Evolutionary conservation across 1,139 yeast species (phyloP).

Genomic region (Wickerhamiella infanticola): DNA sequence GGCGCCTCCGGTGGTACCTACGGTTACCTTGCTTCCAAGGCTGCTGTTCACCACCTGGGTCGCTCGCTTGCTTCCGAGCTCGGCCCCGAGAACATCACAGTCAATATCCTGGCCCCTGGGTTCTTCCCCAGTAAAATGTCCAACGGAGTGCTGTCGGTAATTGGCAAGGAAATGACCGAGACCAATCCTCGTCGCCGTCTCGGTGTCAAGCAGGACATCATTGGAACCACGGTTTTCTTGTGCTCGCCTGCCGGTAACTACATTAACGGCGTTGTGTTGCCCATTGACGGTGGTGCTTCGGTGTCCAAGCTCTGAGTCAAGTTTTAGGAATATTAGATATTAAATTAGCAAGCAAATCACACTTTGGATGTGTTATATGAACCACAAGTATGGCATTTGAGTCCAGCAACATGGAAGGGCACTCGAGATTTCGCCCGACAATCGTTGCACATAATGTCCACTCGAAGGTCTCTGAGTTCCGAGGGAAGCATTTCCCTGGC

Average conservation of each 20-base stretch:
- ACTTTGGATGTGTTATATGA: conserved; percentile 52
- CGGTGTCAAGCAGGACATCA: conserved; percentile 48
- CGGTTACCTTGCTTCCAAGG: conserved; percentile 63
- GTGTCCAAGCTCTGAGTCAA: conserved; percentile 13
- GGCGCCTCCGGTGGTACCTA: conserved; percentile 46
- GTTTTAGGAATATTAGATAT: background rate
- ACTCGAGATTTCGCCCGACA: conserved; percentile 73
- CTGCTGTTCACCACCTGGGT: conserved; percentile 60
- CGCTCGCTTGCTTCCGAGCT: conserved; percentile 67
- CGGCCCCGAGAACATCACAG: conserved; percentile 72
- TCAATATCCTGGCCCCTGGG: conserved; percentile 66
- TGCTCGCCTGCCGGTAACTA: conserved; percentile 44
- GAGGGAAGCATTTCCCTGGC: conserved; percentile 60
- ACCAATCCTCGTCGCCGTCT: conserved; percentile 49
- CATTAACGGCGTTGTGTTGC: conserved; percentile 54
- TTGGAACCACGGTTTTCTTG: conserved; percentile 44
- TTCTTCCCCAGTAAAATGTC: conserved; percentile 71
- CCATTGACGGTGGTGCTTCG: conserved; percentile 56
- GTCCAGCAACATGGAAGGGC: conserved; percentile 68
- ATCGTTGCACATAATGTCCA: conserved; percentile 72
- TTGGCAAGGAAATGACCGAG: conserved; percentile 33
- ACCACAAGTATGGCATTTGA: conserved; percentile 72
- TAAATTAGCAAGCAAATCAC: background rate
- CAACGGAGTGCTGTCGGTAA: conserved; percentile 39
- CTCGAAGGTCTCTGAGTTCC: conserved; percentile 63